Percentiles rank a stretch among this genome's conserved stretches.
Evolutionary conservation across 441 rosid species (phyloP).

Genomic region (Melastoma candidum): DNA sequence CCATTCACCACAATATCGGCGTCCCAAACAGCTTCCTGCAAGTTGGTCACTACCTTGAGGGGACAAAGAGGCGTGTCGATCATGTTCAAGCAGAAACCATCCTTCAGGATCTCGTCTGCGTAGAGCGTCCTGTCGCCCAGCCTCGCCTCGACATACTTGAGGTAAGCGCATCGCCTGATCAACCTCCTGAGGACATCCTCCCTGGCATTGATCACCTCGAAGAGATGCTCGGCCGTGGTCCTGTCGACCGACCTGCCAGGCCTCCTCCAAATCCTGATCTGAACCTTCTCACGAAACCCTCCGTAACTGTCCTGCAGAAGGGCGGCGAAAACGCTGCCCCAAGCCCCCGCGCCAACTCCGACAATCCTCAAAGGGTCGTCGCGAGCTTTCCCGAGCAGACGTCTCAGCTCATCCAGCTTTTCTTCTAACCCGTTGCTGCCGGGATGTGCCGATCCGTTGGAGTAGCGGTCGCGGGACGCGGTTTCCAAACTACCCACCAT

Average conservation of each 20-base stretch:
- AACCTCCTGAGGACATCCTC: slow-evolving; percentile 91
- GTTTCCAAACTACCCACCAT: slow-evolving; percentile 72
- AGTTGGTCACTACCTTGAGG: slow-evolving; percentile 84
- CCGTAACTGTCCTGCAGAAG: slow-evolving; percentile 20
- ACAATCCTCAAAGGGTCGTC: slow-evolving; percentile 9
- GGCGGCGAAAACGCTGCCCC: not conserved
- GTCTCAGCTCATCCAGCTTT: slow-evolving; percentile 13
- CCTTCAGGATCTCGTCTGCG: slow-evolving; percentile 94
- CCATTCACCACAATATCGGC: slow-evolving; percentile 96
- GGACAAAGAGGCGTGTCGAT: slow-evolving; percentile 92
- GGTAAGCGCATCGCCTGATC: slow-evolving; percentile 90
- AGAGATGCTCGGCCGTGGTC: slow-evolving; percentile 75
- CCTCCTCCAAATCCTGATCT: slow-evolving; percentile 91
- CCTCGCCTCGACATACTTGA: slow-evolving; percentile 93
- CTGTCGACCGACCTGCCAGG: slow-evolving; percentile 67
- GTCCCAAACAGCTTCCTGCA: slow-evolving; percentile 99
- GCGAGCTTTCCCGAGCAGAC: slow-evolving; percentile 1
- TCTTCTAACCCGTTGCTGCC: slow-evolving; percentile 28
- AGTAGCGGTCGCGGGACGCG: slow-evolving; percentile 10
- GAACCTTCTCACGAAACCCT: slow-evolving; percentile 75
- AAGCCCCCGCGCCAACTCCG: not conserved
- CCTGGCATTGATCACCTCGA: slow-evolving; percentile 91
- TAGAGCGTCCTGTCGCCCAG: slow-evolving; percentile 79
- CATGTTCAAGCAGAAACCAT: slow-evolving; percentile 97
- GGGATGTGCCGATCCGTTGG: slow-evolving; percentile 26